phyloP scores from a whole-genome alignment of 2,329 filamentous ascomycete species.

The Pseudogymnoascus sp. region DNA sequence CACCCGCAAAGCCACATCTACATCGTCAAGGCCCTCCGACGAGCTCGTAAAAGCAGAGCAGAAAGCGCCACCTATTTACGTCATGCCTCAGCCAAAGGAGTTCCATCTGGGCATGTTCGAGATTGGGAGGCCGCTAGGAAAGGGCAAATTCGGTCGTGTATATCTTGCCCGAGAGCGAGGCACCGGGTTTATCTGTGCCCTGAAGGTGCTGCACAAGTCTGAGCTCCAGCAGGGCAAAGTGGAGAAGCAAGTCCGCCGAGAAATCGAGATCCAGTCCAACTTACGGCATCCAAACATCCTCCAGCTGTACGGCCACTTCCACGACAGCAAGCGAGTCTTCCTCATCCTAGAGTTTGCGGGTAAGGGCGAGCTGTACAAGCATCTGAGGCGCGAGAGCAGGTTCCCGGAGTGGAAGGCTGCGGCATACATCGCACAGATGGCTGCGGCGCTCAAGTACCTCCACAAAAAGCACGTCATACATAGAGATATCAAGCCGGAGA shows the following conservation, averaged over 20 bases:
- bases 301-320: slow-evolving; percentile 64
- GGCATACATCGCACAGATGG: slow-evolving; percentile 69
- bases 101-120: slow-evolving; percentile 73
- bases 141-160: slow-evolving; percentile 67
- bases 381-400: slow-evolving; percentile 57
- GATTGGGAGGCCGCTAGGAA: slow-evolving; percentile 65
- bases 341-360: slow-evolving; percentile 67
- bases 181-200: slow-evolving; percentile 62
- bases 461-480: slow-evolving; percentile 98
- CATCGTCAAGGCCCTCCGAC: slow-evolving; percentile 36
- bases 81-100: slow-evolving; percentile 54
- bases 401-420: slow-evolving; percentile 68
- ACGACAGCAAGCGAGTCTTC: slow-evolving; percentile 66
- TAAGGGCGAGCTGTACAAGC: slow-evolving; percentile 67
- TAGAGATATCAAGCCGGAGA: slow-evolving; percentile 95
- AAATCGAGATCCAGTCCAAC: slow-evolving; percentile 70
- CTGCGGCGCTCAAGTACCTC: slow-evolving; percentile 78
- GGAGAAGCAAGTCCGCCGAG: slow-evolving; percentile 65
- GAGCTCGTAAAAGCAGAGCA: slow-evolving; percentile 45
- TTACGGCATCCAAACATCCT: slow-evolving; percentile 66
- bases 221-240: slow-evolving; percentile 60
- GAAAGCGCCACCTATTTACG: slow-evolving; percentile 44
- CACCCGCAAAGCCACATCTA: slow-evolving; percentile 42
- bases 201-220: slow-evolving; percentile 68
- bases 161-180: slow-evolving; percentile 63